A percentile compares a stretch with the other conserved stretches of the same genome.
Evolutionary conservation across 139 green algal genomes (phyloP).

Genomic region (Haematococcus sp.): DNA sequence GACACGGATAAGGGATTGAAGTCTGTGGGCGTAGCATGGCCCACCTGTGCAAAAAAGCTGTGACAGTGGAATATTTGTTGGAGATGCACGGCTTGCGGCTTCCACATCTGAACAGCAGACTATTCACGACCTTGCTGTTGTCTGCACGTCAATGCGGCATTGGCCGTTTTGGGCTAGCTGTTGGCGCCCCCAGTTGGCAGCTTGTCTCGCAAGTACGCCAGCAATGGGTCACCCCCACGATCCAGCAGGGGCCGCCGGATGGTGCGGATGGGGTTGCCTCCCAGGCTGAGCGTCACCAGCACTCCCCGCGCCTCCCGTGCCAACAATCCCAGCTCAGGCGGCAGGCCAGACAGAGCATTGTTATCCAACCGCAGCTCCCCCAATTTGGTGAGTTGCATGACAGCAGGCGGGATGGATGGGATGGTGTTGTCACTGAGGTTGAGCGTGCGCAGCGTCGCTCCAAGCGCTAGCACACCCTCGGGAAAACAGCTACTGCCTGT

Average conservation of each 20-base stretch:
- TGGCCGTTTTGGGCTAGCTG: too few relatives aligned
- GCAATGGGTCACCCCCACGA: constrained; percentile 36
- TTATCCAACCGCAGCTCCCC: constrained; percentile 52
- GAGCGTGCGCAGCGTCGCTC: constrained; percentile 22
- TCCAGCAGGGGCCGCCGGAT: constrained; percentile 46
- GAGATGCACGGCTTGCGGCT: too few relatives aligned
- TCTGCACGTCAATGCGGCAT: too few relatives aligned
- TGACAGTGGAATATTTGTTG: too few relatives aligned
- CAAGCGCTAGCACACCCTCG: constrained; percentile 12
- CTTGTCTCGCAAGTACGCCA: constrained; percentile 37
- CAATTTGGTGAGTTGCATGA: constrained; percentile 39
- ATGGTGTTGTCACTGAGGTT: constrained; percentile 38
- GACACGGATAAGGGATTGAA: too few relatives aligned
- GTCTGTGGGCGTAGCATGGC: too few relatives aligned
- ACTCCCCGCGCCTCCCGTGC: neutral
- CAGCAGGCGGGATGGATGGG: constrained; percentile 21
- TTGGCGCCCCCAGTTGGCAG: too few relatives aligned
- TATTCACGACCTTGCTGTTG: too few relatives aligned
- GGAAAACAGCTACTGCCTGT: constrained; percentile 21
- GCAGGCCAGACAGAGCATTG: constrained; percentile 46
- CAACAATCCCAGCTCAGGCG: constrained; percentile 47
- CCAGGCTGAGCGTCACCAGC: constrained; percentile 41
- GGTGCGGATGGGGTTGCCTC: constrained; percentile 48
- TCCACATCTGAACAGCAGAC: too few relatives aligned
- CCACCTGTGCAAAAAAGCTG: too few relatives aligned